These are phyloP conservation scores for Knoxia roxburghii DNA, from an alignment of 257 asterid species.

Conservation along the genomic window DNA sequence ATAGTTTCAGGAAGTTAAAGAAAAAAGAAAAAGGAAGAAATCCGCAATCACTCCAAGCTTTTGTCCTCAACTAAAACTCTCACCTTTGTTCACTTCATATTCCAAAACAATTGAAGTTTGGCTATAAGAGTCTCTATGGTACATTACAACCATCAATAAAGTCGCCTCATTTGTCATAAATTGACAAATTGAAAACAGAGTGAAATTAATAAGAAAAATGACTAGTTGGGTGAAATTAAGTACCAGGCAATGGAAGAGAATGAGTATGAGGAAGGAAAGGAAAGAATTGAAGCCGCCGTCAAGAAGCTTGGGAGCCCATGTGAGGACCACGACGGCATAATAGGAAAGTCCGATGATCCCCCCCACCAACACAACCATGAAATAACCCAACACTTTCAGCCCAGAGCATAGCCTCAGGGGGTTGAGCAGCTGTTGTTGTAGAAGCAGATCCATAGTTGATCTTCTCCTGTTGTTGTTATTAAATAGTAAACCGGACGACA, in stretches of 20 bases:
- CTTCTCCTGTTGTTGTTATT: constrained; percentile 2
- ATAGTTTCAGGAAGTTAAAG: too few species aligned
- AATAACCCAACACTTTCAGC: constrained; percentile 68
- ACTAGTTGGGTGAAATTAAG: too few species aligned
- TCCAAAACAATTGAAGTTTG: neutral
- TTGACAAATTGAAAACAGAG: too few species aligned
- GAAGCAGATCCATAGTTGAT: constrained; percentile 39
- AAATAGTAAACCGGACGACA: constrained; percentile 3
- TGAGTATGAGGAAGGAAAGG: constrained; percentile 38
- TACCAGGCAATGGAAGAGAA: constrained; percentile 72
- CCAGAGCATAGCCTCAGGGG: constrained; percentile 68
- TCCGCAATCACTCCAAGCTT: too few species aligned
- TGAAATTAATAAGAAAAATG: too few species aligned
- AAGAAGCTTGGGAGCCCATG: constrained; percentile 63
- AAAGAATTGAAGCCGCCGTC: constrained; percentile 41
- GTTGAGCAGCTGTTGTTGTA: constrained; percentile 19
- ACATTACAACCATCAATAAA: too few species aligned
- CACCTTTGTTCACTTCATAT: neutral
- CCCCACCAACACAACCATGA: constrained; percentile 53
- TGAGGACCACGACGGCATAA: constrained; percentile 59
- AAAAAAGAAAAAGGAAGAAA: too few species aligned
- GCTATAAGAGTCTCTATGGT: too few species aligned
- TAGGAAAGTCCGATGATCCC: constrained; percentile 57
- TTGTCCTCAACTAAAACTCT: neutral
- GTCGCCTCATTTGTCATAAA: too few species aligned